A percentile compares a stretch with the other conserved stretches of the same genome.
phyloP scores from a whole-genome alignment of 257 asterid genomes.

The Solanum verrucosum region DNA sequence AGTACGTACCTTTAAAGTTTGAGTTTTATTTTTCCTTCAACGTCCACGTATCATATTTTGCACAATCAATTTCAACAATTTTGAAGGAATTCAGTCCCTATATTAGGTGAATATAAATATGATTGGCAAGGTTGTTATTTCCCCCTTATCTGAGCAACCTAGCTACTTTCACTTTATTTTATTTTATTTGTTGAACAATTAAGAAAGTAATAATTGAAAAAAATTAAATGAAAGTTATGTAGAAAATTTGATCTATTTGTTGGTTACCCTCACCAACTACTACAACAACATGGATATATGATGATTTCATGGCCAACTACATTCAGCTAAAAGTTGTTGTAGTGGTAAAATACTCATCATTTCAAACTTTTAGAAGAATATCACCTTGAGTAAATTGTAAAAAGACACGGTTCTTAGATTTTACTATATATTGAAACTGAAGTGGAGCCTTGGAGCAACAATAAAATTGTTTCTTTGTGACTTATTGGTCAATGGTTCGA shows the following conservation, averaged over 20 bases:
- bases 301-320: background rate
- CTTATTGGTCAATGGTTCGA: background rate
- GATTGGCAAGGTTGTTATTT: background rate
- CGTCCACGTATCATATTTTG: background rate
- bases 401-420: background rate
- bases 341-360: background rate
- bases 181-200: background rate
- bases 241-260: background rate
- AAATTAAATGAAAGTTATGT: background rate
- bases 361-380: background rate
- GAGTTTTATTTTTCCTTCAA: background rate
- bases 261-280: background rate
- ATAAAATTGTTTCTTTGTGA: background rate
- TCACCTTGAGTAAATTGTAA: background rate
- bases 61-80: background rate
- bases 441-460: background rate
- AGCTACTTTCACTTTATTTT: background rate
- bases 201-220: background rate
- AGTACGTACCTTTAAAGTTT: background rate
- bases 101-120: background rate
- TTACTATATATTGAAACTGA: background rate
- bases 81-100: background rate
- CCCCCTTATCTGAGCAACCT: background rate
- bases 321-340: background rate
- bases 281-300: background rate